Evolutionary conservation across 2,329 filamentous ascomycete genomes (phyloP).

Genomic region (Pseudogymnoascus sp.): DNA sequence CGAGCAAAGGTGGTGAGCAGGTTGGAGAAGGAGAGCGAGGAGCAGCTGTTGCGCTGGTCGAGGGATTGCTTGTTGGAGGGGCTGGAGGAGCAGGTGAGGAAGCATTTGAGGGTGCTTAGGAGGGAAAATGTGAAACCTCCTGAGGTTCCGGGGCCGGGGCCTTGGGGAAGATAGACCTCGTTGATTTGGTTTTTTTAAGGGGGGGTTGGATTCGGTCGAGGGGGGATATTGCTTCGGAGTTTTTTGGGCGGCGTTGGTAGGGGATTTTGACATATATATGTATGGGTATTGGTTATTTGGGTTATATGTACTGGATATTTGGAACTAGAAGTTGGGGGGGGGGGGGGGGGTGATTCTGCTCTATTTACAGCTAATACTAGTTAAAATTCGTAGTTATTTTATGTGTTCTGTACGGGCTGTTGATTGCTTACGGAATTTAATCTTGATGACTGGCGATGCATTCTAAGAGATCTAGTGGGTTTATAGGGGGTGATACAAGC

Average conservation of each 20-base stretch:
- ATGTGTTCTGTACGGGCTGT: not conserved
- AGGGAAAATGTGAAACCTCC: not conserved
- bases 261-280: slow-evolving; percentile 11
- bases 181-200: not conserved
- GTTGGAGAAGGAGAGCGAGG: not conserved
- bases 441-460: not conserved
- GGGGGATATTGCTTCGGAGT: not conserved
- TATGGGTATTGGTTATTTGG: not conserved
- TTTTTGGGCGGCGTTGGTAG: not conserved
- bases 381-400: not conserved
- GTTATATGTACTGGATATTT: not conserved
- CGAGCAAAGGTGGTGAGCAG: not conserved
- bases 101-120: not conserved
- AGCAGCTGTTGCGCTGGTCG: not conserved
- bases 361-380: not conserved
- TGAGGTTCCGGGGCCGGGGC: too few species aligned
- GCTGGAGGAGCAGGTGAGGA: not conserved
- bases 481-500: not conserved
- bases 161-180: not conserved
- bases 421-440: not conserved
- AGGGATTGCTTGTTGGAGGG: not conserved
- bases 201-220: not conserved
- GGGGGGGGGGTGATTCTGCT: not conserved
- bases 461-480: too few species aligned
- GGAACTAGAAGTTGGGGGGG: not conserved